Conservation (phyloP, 2,329 filamentous ascomycete species). For the Rhytidhysteron rufulum region DNA sequence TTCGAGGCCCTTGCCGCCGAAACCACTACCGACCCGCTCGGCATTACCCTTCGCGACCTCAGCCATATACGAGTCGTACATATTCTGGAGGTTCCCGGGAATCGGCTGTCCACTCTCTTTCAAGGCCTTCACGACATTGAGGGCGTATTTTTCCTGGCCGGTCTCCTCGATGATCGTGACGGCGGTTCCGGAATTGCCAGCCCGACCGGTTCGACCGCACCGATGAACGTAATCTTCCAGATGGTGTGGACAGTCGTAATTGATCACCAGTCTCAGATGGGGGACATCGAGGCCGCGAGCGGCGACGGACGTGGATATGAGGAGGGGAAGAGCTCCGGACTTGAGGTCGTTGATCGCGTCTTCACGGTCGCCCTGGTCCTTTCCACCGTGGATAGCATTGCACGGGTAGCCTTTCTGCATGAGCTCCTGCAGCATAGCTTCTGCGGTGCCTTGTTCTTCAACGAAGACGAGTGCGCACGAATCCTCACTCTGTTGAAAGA, state of each 20-base stretch:
- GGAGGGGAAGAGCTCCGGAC: constrained; percentile 79
- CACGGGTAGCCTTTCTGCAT: constrained; percentile 83
- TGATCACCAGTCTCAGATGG: constrained; percentile 91
- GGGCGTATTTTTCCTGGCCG: constrained; percentile 85
- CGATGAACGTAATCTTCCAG: constrained; percentile 96
- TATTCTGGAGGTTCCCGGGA: constrained; percentile 62
- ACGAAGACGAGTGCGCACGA: constrained; percentile 87
- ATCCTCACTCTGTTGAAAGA: constrained; percentile 85
- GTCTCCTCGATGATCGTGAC: constrained; percentile 92
- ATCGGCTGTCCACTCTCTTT: constrained; percentile 84
- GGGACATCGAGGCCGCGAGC: constrained; percentile 95
- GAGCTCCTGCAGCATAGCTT: constrained; percentile 72
- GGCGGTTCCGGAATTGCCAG: constrained; percentile 89
- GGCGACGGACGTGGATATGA: constrained; percentile 93
- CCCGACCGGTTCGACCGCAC: constrained; percentile 87
- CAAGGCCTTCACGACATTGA: constrained; percentile 86
- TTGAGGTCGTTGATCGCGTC: constrained; percentile 94
- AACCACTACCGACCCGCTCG: constrained; percentile 77
- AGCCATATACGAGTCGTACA: constrained; percentile 69
- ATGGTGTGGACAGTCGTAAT: constrained; percentile 91
- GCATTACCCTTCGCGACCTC: constrained; percentile 92
- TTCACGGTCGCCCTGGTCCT: constrained; percentile 89
- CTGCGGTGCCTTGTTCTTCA: constrained; percentile 85
- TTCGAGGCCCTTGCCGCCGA: constrained; percentile 92
- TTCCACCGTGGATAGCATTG: constrained; percentile 90